Conservation (phyloP, 2,329 filamentous ascomycete genomes). For the Ambrosiella beaveri region DNA sequence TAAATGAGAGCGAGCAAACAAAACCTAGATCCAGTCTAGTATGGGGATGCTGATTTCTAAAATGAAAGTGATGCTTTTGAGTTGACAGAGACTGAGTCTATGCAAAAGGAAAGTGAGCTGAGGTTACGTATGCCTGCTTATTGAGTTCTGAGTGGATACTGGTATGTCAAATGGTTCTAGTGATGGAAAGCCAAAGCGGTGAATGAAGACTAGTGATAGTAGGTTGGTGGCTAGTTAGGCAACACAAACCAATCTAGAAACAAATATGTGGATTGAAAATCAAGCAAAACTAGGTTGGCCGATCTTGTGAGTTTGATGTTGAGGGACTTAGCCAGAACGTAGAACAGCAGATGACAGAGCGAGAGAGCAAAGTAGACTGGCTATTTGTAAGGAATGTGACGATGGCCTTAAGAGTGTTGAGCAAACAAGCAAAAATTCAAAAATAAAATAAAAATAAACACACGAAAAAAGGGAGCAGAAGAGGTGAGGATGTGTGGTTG, state of each 20-base stretch:
- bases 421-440: conserved; percentile 9
- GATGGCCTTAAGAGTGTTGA: conserved; percentile 1
- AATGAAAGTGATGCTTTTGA: not conserved
- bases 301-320: not conserved
- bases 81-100: not conserved
- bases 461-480: not conserved
- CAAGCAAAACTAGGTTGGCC: not conserved
- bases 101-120: not conserved
- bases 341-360: not conserved
- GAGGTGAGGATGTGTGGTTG: not conserved
- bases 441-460: conserved; percentile 6
- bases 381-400: conserved; percentile 8
- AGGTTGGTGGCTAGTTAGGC: not conserved
- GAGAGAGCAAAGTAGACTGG: conserved; percentile 5
- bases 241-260: not conserved
- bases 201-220: not conserved
- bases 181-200: not conserved
- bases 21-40: conserved; percentile 7
- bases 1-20: not conserved
- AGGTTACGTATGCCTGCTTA: not conserved
- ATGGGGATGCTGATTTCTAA: not conserved
- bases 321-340: not conserved
- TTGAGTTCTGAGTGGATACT: not conserved
- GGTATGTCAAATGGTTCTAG: not conserved
- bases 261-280: not conserved